These are phyloP conservation scores for Vanrija sp. DNA, from an alignment of 1,284 basidiomycete species.

Conservation along the genomic window DNA sequence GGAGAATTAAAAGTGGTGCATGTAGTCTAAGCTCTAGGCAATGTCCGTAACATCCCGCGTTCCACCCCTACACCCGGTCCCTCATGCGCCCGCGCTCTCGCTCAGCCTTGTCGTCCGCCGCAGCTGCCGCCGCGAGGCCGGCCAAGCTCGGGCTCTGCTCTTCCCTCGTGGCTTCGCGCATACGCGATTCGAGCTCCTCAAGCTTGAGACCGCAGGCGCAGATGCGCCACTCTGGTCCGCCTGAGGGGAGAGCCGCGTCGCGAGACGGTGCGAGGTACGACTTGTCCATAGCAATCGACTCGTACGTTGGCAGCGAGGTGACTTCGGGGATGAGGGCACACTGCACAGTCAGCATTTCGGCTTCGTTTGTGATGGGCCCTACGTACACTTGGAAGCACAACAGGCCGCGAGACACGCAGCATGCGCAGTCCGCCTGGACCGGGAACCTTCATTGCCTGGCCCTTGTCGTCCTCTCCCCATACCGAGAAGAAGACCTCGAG, in stretches of 20 bases:
- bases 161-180: slow-evolving; percentile 6
- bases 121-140: slow-evolving; percentile 1
- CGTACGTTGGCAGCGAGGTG: slow-evolving; percentile 14
- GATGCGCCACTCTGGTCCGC: slow-evolving; percentile 12
- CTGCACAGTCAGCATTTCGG: neutral
- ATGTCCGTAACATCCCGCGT: no score
- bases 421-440: slow-evolving; percentile 29
- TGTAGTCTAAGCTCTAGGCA: no score
- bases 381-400: slow-evolving; percentile 35
- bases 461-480: slow-evolving; percentile 24
- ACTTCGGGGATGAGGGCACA: slow-evolving; percentile 11
- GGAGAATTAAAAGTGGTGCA: no score
- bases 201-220: slow-evolving; percentile 34
- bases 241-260: neutral
- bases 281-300: slow-evolving; percentile 1
- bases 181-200: slow-evolving; percentile 30
- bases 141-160: slow-evolving; percentile 1
- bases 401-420: slow-evolving; percentile 24
- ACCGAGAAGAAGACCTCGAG: slow-evolving; percentile 36
- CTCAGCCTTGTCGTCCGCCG: slow-evolving; percentile 1
- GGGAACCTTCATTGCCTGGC: slow-evolving; percentile 6
- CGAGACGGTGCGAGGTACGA: neutral
- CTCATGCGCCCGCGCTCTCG: slow-evolving; percentile 5
- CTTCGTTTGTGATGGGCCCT: no score
- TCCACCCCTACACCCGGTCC: no score